Evolutionary conservation across 331 rosid species (phyloP), one percentile per base, ranked within the genome.

Genomic region (Rhamnella rubrinervis): DNA sequence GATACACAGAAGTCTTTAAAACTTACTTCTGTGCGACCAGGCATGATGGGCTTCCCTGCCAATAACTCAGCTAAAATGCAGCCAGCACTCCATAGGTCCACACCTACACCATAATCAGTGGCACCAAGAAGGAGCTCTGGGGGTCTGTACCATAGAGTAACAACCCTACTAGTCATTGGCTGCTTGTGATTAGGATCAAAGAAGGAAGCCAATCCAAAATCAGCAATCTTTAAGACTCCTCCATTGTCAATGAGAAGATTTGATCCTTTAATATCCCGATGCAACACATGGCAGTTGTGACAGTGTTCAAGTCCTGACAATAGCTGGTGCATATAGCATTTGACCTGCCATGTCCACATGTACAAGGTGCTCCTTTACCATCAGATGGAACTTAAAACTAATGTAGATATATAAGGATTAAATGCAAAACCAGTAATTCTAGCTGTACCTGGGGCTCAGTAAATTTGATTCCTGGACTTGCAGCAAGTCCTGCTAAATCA

Each of bases 51-150:
- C 82, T 88, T 93, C 76, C 98, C 96, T 0, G 97, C 98, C 84
- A 88, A 81, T 75, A 93, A 74, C 78, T 93, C 97, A 7, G 97
- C 98, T 63, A 93, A 86, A 81, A 93, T 93, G 90, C 97, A 91
- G 65, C 98, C 98, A 70, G 98, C 95, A 84, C 98, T 93, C 98
- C 98, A 93, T 28, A 93, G 85, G 84, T 91, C 98, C 63, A 93
- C 98, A 50, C 98, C 98, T 7, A 89, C 96, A 63, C 96, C 82
- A 78, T 91, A 93, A 65, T 93, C 95, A 28, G 97, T 93, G 78
- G 97, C 98, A 55, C 98, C 98, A 46, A 93, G 96, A 80, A 93
- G 97, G 79, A 93, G 95, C 73, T 93, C 97, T 3, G 97, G 97
- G 35, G 97, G 98, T 53, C 98, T 86, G 81, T 91, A 93, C 98